Base-by-base conservation (phyloP, 1,284 basidiomycete genomes). In the Rhodotorula glutinis region DNA sequence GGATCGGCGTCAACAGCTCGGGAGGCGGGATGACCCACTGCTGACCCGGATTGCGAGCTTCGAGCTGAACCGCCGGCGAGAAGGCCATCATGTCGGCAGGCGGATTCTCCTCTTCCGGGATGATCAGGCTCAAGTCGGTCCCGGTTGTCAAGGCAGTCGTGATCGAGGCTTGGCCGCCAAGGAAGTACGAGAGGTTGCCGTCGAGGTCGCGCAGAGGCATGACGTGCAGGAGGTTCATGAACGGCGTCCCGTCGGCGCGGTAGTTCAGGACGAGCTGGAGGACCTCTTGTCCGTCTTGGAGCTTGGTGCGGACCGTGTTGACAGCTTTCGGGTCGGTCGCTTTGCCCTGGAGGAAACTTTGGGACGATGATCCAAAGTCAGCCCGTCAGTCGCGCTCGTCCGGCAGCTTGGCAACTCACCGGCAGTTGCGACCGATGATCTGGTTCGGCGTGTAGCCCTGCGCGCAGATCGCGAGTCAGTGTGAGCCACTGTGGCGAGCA, bases 401-500 rank as follows among this genome's bases (percentile, higher is more conserved):
- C 23, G 21, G 23, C 27, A 13, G 19, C 33, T 38, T 11, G 3
- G n/a, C 8, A 21, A 17, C 52, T 23, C 47, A 57, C 61, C 75
- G 69, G 58, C 77, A 77, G 65, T 77, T 77, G 44, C 75, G 65
- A 2, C 76, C 76, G 21, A 78, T 74, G 55, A 78, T 76, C 33
- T 68, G 65, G 17, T 65, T 38, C 14, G 65, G 49, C 1, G 60
- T 56, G 66, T 78, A 78, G 33, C 77, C 77, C 63, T 64, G 52
- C 40, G 30, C 2, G 4, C 19, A 8, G 41, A 13, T 13, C 13
- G 10, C 9, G 23, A 8, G 46, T 47, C 46, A 47, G 46, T 14
- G 14, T 27, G 11, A 23, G 19, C 38, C 27, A 29, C 14, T 2
- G 40, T 14, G 2, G 33, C 33, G n/a, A 17, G 19, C 14, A 3